Base-by-base conservation (phyloP, 139 green algal species). In the Chlorella sp. region DNA sequence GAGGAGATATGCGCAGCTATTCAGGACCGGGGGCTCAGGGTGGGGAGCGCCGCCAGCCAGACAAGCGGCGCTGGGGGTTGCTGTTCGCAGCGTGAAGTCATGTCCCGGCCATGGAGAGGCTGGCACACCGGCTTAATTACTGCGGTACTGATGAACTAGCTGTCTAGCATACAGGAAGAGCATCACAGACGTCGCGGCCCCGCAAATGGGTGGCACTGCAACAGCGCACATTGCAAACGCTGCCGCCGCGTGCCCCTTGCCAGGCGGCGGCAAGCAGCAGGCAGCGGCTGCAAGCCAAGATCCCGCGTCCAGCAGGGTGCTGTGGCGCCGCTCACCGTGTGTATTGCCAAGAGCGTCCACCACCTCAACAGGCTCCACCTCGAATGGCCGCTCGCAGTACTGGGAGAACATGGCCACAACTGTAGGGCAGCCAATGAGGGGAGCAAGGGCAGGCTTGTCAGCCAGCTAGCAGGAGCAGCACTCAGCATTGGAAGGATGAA, bases 281-380 rank as follows among this genome's bases (percentile, higher is more conserved):
- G n/a, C n/a, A n/a, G n/a, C n/a, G n/a, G n/a, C n/a, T n/a, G n/a
- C n/a, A n/a, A n/a, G n/a, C n/a, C n/a, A n/a, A n/a, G n/a, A n/a
- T n/a, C n/a, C 46, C 11, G 46, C 46, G 11, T 11, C 46, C 46
- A 11, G 46, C 46, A 7, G 8, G 11, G 8, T 11, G 11, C 8
- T 7, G 8, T 40, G 87, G 83, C 3, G 5, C 56, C 26, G 65
- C 83, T 43, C 75, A 92, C 89, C 73, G 64, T 84, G 70, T 30
- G 76, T 87, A 32, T 93, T 24, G 22, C 95, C 94, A 41, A 95
- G 91, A 7, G 92, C 89, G 85, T 98, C 93, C 19, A 95, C 87
- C 26, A 99, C 97, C 81, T 98, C 91, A 34, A 99, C 97, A 0
- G 96, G 96, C 92, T 99, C 97, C 64, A 99, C 89, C 84, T 94